Conservation (phyloP, 257 asterid genomes). For the Nicotiana obtusifolia region DNA sequence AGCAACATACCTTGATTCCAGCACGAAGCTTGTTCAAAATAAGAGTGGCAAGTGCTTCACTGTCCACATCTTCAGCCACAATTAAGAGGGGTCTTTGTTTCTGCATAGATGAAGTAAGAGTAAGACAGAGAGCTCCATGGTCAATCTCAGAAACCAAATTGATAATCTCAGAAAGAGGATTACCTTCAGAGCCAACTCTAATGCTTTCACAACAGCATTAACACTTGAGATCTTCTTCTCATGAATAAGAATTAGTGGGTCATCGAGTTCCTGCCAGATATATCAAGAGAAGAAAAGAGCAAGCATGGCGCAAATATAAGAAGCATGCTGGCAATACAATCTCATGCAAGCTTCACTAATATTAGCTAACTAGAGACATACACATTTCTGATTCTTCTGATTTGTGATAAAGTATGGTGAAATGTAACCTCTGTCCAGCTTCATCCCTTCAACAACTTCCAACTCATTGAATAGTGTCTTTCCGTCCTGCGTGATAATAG, state of each 20-base stretch:
- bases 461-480: conserved; percentile 79
- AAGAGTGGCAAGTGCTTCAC: conserved; percentile 94
- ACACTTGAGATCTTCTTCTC: conserved; percentile 89
- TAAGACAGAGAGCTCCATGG: background rate
- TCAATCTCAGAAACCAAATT: background rate
- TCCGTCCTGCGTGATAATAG: conserved; percentile 56
- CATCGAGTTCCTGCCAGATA: conserved; percentile 69
- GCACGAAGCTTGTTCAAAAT: conserved; percentile 92
- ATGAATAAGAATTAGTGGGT: conserved; percentile 73
- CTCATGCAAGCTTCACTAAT: background rate
- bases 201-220: conserved; percentile 62
- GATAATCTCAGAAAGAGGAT: background rate
- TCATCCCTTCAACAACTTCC: conserved; percentile 99
- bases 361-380: conserved; percentile 29
- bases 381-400: conserved; percentile 91
- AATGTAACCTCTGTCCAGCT: conserved; percentile 85
- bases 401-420: conserved; percentile 95
- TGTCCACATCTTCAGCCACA: conserved; percentile 88
- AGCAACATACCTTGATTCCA: conserved; percentile 65
- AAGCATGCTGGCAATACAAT: background rate
- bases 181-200: conserved; percentile 91
- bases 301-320: background rate
- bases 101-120: conserved; percentile 25
- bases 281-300: background rate
- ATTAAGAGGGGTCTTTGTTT: conserved; percentile 79